Conservation (phyloP, 2,329 filamentous ascomycete species). For the Botrytis fabae region DNA sequence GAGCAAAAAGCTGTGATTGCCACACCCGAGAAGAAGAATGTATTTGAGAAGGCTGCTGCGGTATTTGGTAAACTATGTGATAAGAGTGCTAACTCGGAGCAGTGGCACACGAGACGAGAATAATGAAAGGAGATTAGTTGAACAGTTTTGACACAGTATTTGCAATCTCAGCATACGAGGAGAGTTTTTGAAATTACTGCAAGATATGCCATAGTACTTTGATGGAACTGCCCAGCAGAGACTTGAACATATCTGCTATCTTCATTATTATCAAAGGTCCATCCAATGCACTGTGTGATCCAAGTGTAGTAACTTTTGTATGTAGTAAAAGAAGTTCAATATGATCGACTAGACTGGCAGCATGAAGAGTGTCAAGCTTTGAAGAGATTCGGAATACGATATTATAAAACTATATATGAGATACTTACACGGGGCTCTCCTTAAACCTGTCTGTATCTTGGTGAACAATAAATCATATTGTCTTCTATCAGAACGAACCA, state of each 20-base stretch:
- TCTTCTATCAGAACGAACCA: not conserved
- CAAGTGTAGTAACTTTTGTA: not conserved
- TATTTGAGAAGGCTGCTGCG: constrained; percentile 4
- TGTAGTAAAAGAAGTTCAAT: not conserved
- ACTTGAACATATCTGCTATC: constrained; percentile 7
- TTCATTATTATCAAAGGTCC: not conserved
- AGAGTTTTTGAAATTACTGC: constrained; percentile 3
- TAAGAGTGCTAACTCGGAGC: not conserved
- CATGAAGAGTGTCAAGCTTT: not conserved
- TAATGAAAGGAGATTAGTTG: not conserved
- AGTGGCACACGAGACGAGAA: not conserved
- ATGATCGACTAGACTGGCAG: not conserved
- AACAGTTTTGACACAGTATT: constrained; percentile 11
- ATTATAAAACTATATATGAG: not conserved
- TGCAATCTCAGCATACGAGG: constrained; percentile 13
- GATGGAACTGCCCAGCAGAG: constrained; percentile 3
- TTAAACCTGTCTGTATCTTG: no score
- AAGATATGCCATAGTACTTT: constrained; percentile 7
- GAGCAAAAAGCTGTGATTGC: constrained; percentile 6
- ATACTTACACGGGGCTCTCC: no score
- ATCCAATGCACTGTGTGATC: not conserved
- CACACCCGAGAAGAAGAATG: constrained; percentile 6
- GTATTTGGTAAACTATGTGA: constrained; percentile 13
- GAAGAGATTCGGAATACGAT: not conserved
- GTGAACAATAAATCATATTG: not conserved